A percentile compares a stretch with the other conserved stretches of the same genome.
Evolutionary conservation across 1,284 basidiomycete species (phyloP).

Genomic region (Ganoderma multipileum): DNA sequence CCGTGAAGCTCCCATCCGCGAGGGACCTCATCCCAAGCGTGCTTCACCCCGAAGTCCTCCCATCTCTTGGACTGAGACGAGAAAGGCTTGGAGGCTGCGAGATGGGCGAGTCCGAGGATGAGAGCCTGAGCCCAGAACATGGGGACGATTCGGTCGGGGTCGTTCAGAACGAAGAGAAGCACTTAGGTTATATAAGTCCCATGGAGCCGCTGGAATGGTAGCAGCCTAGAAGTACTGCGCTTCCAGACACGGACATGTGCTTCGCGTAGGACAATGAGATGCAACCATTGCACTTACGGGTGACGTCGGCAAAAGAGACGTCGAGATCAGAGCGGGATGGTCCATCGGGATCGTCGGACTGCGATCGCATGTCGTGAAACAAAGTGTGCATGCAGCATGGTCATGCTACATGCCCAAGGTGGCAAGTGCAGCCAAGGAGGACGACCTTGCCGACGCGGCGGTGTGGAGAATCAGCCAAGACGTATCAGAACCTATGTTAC

Average conservation of each 20-base stretch:
- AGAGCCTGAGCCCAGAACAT: constrained; percentile 33
- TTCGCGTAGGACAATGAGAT: background rate
- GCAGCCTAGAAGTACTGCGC: background rate
- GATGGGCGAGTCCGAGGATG: constrained; percentile 31
- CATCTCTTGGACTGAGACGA: constrained; percentile 46
- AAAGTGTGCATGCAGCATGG: background rate
- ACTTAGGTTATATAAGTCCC: background rate
- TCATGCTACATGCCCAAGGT: background rate
- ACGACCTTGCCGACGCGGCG: background rate
- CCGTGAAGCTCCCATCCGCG: constrained; percentile 57
- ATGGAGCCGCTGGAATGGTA: background rate
- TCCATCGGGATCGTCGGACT: background rate
- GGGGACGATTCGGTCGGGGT: constrained; percentile 19
- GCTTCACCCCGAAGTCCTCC: constrained; percentile 62
- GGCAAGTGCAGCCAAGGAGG: background rate
- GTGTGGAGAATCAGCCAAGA: background rate
- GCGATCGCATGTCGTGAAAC: background rate
- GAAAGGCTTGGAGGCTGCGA: constrained; percentile 35
- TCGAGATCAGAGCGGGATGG: background rate
- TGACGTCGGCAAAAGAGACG: background rate
- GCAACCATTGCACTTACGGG: background rate
- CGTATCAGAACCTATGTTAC: background rate
- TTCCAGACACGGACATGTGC: background rate
- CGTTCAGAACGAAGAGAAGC: background rate
- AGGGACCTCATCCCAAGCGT: constrained; percentile 61